Evolutionary conservation across 1,284 basidiomycete species (phyloP).

Genomic region (Bondarzewia mesenterica): DNA sequence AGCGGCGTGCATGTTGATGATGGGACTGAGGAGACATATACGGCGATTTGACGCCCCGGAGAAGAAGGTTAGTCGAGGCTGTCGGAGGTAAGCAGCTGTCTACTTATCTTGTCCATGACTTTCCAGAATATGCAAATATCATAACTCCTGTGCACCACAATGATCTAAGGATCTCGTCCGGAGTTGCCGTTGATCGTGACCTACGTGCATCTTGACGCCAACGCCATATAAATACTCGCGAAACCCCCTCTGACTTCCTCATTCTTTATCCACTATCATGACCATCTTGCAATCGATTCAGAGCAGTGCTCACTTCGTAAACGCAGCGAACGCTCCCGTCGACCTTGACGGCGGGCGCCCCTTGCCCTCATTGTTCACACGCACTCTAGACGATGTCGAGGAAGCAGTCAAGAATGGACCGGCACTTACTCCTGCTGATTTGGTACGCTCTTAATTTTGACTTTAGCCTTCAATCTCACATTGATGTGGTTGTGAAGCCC

Average conservation of each 20-base stretch:
- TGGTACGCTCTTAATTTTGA: constrained; percentile 7
- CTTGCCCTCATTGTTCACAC: constrained; percentile 3
- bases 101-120: not conserved
- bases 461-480: not conserved
- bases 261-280: not conserved
- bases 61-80: not conserved
- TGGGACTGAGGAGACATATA: not conserved
- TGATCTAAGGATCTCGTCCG: not conserved
- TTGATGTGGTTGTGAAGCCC: constrained; percentile 14
- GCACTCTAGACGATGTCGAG: constrained; percentile 8
- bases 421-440: constrained; percentile 7
- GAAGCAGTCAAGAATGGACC: constrained; percentile 6
- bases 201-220: too few relatives aligned
- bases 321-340: constrained; percentile 4
- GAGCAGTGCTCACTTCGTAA: not conserved
- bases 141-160: not conserved
- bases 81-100: not conserved
- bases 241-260: not conserved
- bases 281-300: not conserved
- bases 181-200: not conserved
- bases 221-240: not conserved
- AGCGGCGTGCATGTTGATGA: not conserved
- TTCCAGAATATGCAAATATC: not conserved
- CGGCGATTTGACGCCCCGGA: not conserved
- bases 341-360: constrained; percentile 10